Conservation (phyloP, 2,329 filamentous ascomycete genomes). For the Neonectria sp. region DNA sequence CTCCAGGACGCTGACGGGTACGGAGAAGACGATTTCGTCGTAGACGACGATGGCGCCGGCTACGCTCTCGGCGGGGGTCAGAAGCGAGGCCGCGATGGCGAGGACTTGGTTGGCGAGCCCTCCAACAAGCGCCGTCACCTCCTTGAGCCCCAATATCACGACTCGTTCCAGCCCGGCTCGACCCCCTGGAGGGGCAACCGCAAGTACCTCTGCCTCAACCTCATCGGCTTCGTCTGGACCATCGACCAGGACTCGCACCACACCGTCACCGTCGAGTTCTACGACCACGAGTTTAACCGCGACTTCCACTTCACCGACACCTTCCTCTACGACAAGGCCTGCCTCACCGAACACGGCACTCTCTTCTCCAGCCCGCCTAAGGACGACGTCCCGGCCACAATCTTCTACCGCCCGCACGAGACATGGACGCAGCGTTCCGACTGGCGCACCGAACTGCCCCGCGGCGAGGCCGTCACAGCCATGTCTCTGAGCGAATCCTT, state of each 20-base stretch:
- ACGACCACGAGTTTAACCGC: slow-evolving; percentile 91
- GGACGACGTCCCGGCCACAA: slow-evolving; percentile 77
- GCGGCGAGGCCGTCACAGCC: slow-evolving; percentile 87
- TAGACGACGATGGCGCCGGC: slow-evolving; percentile 95
- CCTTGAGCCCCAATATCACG: slow-evolving; percentile 78
- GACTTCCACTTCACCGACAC: slow-evolving; percentile 99
- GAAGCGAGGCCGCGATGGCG: slow-evolving; percentile 66
- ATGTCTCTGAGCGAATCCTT: slow-evolving; percentile 95
- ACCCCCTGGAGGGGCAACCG: slow-evolving; percentile 97
- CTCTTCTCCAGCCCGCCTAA: slow-evolving; percentile 86
- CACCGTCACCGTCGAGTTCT: slow-evolving; percentile 97
- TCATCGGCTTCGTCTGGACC: slow-evolving; percentile 97
- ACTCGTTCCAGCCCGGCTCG: slow-evolving; percentile 91
- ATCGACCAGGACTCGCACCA: slow-evolving; percentile 95
- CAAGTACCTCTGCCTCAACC: slow-evolving; percentile 92
- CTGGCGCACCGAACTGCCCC: slow-evolving; percentile 90
- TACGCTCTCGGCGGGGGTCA: slow-evolving; percentile 75
- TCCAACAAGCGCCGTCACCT: slow-evolving; percentile 66
- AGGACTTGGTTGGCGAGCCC: slow-evolving; percentile 65
- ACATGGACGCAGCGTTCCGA: slow-evolving; percentile 94
- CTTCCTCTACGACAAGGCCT: slow-evolving; percentile 96
- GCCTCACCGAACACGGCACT: slow-evolving; percentile 86
- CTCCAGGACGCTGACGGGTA: slow-evolving; percentile 71
- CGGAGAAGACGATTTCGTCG: slow-evolving; percentile 84
- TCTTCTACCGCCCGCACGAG: slow-evolving; percentile 98